Evolutionary conservation across 352 stramenopile genomes (phyloP).

Genomic region (Phytophthora constricta): DNA sequence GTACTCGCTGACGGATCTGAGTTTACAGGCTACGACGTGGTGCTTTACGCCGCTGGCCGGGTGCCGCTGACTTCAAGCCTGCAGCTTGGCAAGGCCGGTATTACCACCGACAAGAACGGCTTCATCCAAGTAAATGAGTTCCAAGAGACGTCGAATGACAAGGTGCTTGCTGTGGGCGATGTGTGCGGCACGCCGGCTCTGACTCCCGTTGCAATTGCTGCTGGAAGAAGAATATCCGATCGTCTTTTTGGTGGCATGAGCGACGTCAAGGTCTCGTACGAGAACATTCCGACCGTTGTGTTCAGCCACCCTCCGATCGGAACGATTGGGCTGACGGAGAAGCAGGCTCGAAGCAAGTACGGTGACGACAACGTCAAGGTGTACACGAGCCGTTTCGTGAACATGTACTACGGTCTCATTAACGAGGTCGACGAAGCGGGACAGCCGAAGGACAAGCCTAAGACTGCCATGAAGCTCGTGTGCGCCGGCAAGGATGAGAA

Average conservation of each 20-base stretch:
- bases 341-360: constrained; percentile 89
- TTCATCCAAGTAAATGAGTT: constrained; percentile 91
- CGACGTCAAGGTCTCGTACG: constrained; percentile 82
- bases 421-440: constrained; percentile 58
- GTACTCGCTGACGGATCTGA: constrained; percentile 51
- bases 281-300: constrained; percentile 94
- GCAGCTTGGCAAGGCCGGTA: constrained; percentile 72
- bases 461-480: constrained; percentile 96
- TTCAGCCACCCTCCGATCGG: constrained; percentile 97
- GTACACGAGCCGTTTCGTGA: constrained; percentile 95
- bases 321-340: constrained; percentile 94
- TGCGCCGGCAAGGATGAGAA: constrained; percentile 87
- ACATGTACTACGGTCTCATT: constrained; percentile 95
- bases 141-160: constrained; percentile 87
- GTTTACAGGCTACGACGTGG: constrained; percentile 69
- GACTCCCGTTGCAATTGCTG: constrained; percentile 89
- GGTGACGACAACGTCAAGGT: constrained; percentile 92
- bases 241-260: constrained; percentile 83
- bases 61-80: constrained; percentile 57
- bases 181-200: constrained; percentile 73
- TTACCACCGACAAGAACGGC: constrained; percentile 64
- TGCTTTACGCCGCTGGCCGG: constrained; percentile 89
- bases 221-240: constrained; percentile 83
- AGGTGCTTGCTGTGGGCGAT: constrained; percentile 85
- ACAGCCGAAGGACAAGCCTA: constrained; percentile 82